phyloP scores from a whole-genome alignment of 2,329 filamentous ascomycete genomes.

The Sporothrix pseudoabietina region DNA sequence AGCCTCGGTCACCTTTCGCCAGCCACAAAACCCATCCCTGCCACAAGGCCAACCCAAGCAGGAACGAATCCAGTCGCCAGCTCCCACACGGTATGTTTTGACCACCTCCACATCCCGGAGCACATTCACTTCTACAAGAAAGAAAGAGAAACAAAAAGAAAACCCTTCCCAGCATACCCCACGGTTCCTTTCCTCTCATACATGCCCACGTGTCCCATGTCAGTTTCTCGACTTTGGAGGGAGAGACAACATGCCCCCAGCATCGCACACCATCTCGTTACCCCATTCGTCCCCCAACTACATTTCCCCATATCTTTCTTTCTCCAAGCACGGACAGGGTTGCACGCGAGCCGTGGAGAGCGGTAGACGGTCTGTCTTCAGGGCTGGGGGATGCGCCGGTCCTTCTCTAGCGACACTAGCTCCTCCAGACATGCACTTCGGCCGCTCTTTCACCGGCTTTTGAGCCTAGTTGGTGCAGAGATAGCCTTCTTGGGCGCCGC shows the following conservation, averaged over 20 bases:
- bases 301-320: constrained; percentile 7
- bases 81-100: constrained; percentile 52
- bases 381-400: constrained; percentile 24
- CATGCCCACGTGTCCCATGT: constrained; percentile 7
- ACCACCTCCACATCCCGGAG: background rate
- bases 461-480: background rate
- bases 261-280: background rate
- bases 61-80: constrained; percentile 51
- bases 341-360: constrained; percentile 27
- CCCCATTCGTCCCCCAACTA: constrained; percentile 5
- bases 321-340: constrained; percentile 22
- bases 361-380: constrained; percentile 18
- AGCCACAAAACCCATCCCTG: constrained; percentile 48
- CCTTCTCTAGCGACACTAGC: constrained; percentile 24
- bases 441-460: constrained; percentile 3
- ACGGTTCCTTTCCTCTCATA: background rate
- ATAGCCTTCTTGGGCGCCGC: background rate
- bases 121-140: background rate
- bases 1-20: constrained; percentile 52
- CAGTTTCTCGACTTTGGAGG: background rate
- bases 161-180: background rate
- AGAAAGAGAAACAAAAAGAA: too few relatives aligned
- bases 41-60: constrained; percentile 53
- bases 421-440: background rate
- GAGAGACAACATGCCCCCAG: background rate